phyloP scores from a whole-genome alignment of 2,329 filamentous ascomycete species.

The Ophiocordyceps polyrhachis-furcata region DNA sequence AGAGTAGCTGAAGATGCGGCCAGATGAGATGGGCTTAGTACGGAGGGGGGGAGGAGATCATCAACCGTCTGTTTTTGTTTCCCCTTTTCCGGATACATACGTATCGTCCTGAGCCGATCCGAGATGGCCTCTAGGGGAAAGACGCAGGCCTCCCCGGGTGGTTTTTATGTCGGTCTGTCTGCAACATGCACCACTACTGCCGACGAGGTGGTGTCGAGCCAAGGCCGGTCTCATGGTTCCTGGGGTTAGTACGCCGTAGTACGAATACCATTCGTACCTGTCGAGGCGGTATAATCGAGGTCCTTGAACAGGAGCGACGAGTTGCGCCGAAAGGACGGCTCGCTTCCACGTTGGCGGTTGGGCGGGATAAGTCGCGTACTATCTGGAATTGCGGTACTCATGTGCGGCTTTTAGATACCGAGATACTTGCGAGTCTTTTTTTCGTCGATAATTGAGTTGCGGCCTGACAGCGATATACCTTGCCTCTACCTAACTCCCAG shows the following conservation, averaged over 20 bases:
- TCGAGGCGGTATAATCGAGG: too few species aligned
- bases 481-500: background rate
- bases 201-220: background rate
- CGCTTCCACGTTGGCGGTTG: background rate
- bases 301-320: background rate
- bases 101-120: background rate
- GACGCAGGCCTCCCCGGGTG: background rate
- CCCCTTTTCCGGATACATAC: background rate
- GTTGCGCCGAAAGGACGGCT: background rate
- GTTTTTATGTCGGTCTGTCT: background rate
- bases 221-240: background rate
- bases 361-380: background rate
- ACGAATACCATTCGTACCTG: too few species aligned
- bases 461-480: background rate
- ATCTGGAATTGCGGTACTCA: background rate
- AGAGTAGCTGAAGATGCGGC: slow-evolving; percentile 1
- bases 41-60: background rate
- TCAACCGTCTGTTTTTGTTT: background rate
- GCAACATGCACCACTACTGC: background rate
- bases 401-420: background rate
- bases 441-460: background rate
- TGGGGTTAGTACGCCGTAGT: background rate
- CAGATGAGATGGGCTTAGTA: background rate
- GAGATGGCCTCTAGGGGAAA: background rate
- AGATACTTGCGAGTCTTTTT: background rate